A percentile compares a stretch with the other conserved stretches of the same genome.
Evolutionary conservation across 2,329 filamentous ascomycete genomes (phyloP).

Genomic region (Xylariaceae sp.): DNA sequence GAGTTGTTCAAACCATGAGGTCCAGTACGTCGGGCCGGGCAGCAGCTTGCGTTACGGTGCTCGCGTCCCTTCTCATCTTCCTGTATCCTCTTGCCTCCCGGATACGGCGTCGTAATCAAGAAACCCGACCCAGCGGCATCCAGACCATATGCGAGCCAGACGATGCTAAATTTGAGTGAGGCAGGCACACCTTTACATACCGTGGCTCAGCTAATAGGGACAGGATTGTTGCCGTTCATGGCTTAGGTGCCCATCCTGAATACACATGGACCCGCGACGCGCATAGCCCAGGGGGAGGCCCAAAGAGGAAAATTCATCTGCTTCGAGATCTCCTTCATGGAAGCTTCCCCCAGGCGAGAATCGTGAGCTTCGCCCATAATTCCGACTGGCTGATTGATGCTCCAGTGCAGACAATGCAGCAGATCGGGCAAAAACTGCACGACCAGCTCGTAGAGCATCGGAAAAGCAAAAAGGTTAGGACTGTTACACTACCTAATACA

Average conservation of each 20-base stretch:
- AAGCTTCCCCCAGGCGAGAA: constrained; percentile 2
- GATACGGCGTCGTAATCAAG: background rate
- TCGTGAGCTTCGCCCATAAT: constrained; percentile 1
- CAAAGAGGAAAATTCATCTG: background rate
- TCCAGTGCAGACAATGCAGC: background rate
- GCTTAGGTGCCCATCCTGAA: constrained; percentile 3
- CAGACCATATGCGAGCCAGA: background rate
- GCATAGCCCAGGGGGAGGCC: background rate
- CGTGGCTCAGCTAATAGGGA: background rate
- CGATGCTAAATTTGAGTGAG: constrained; percentile 3
- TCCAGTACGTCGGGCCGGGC: background rate
- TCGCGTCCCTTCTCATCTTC: constrained; percentile 1
- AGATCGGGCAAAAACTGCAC: background rate
- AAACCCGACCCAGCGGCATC: background rate
- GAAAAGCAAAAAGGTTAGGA: constrained; percentile 1
- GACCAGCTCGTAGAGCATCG: background rate
- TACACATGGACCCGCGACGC: background rate
- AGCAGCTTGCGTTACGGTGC: background rate
- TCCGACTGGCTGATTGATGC: constrained; percentile 5
- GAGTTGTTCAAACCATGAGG: background rate
- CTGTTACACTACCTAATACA: background rate
- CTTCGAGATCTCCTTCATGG: background rate
- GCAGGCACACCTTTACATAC: background rate
- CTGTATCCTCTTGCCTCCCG: constrained; percentile 1
- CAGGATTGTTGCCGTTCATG: constrained; percentile 3